A percentile compares a stretch with the other conserved stretches of the same genome.
These are phyloP conservation scores for Carex parvula DNA, from an alignment of 176 grass and related monocot genomes.

Conservation along the genomic window DNA sequence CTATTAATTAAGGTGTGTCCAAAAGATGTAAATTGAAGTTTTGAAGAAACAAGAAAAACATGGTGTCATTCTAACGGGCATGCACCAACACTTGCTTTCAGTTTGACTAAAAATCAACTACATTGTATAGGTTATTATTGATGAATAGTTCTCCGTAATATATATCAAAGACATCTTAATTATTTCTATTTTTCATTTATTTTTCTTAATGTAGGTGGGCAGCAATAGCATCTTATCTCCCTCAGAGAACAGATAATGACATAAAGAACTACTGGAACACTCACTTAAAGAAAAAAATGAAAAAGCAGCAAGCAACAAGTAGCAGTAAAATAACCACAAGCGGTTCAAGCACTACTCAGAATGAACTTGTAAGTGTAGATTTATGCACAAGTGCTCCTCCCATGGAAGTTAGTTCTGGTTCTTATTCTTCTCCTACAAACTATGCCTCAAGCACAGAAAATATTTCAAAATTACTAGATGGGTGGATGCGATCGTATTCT, in stretches of 20 bases:
- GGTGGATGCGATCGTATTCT: constrained; percentile 27
- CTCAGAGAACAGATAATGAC: constrained; percentile 38
- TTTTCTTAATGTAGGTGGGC: constrained; percentile 28
- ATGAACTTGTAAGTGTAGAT: neutral
- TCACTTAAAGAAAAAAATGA: constrained; percentile 37
- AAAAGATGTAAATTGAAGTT: neutral
- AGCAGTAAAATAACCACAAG: constrained; percentile 19
- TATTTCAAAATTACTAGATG: constrained; percentile 31
- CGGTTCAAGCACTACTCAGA: constrained; percentile 13
- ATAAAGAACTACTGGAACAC: constrained; percentile 40
- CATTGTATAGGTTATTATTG: neutral
- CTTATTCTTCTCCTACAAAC: neutral
- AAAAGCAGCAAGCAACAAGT: constrained; percentile 8
- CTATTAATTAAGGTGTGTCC: neutral
- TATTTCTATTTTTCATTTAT: neutral
- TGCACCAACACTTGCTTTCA: neutral
- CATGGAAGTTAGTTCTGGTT: constrained; percentile 19
- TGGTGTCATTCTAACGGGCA: neutral
- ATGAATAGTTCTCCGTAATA: neutral
- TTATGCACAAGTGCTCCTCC: neutral
- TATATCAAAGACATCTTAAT: neutral
- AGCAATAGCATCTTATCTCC: constrained; percentile 36
- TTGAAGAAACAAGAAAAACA: neutral
- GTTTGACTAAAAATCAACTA: neutral
- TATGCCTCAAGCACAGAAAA: constrained; percentile 26